phyloP scores from a whole-genome alignment of 345 rosid genomes.

The Rhodamnia argentea region DNA sequence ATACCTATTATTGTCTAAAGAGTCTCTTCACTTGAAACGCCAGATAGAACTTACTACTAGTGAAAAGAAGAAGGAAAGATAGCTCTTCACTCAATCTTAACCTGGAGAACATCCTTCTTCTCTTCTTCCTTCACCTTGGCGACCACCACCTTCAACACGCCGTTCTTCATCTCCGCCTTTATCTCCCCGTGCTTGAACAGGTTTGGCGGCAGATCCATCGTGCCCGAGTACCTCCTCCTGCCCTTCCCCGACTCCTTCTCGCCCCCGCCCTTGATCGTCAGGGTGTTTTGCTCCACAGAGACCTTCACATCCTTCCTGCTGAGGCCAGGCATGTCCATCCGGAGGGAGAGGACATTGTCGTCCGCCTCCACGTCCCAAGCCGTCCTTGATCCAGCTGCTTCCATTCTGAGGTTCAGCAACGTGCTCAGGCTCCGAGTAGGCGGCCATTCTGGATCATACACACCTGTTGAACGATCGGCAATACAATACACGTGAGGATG shows the following conservation, averaged over 20 bases:
- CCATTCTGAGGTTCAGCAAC: constrained; percentile 44
- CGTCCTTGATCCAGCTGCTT: constrained; percentile 18
- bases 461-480: constrained; percentile 11
- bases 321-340: constrained; percentile 39
- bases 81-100: constrained; percentile 21
- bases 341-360: constrained; percentile 4
- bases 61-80: not conserved
- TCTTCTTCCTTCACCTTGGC: constrained; percentile 70
- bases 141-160: constrained; percentile 62
- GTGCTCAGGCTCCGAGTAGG: constrained; percentile 38
- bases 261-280: constrained; percentile 51
- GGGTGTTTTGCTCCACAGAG: constrained; percentile 41
- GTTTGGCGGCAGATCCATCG: constrained; percentile 31
- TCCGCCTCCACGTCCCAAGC: constrained; percentile 32
- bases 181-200: constrained; percentile 34
- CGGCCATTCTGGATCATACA: constrained; percentile 7
- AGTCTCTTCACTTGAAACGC: not conserved
- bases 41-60: too few species aligned
- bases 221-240: constrained; percentile 35
- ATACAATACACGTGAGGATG: not conserved
- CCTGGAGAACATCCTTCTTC: constrained; percentile 31
- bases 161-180: constrained; percentile 89
- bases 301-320: constrained; percentile 30
- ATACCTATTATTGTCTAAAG: not conserved
- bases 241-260: not conserved